Conservation (phyloP, 768 basidiomycete species). For the Auriscalpium orientale region DNA sequence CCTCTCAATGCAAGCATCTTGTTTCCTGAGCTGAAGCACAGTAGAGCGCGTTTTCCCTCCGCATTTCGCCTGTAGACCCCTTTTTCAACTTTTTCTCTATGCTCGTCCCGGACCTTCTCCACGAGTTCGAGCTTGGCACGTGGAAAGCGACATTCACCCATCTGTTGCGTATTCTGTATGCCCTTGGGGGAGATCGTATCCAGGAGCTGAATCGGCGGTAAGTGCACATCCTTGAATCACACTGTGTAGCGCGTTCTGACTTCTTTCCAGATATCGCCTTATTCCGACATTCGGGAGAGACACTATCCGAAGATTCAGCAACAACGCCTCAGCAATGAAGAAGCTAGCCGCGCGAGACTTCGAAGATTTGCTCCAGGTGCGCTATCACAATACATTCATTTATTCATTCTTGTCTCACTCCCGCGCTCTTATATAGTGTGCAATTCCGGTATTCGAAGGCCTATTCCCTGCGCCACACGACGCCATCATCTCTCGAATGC, state of each 20-base stretch:
- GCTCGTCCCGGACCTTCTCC: slow-evolving; percentile 31
- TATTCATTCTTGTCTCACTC: neutral
- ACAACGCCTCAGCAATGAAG: slow-evolving; percentile 20
- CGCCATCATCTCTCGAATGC: slow-evolving; percentile 10
- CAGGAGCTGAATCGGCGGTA: slow-evolving; percentile 21
- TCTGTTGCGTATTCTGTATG: slow-evolving; percentile 26
- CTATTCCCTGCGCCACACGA: slow-evolving; percentile 18
- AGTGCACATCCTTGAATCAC: neutral
- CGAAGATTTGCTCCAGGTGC: slow-evolving; percentile 22
- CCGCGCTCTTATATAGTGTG: slow-evolving; percentile 15
- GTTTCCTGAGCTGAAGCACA: neutral
- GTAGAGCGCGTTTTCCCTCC: slow-evolving; percentile 29
- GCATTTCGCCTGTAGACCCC: slow-evolving; percentile 11
- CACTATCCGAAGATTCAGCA: slow-evolving; percentile 17
- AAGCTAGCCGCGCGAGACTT: slow-evolving; percentile 19
- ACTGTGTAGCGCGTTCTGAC: neutral
- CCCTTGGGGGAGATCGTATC: slow-evolving; percentile 10
- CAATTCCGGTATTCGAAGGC: slow-evolving; percentile 20
- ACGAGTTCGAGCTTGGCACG: slow-evolving; percentile 33
- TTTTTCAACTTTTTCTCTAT: slow-evolving; percentile 20
- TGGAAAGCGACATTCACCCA: slow-evolving; percentile 33
- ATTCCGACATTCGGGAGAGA: slow-evolving; percentile 21
- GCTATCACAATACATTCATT: neutral
- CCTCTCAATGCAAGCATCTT: neutral
- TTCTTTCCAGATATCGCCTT: slow-evolving; percentile 5